Conservation (phyloP, 1,139 yeast species). For the Pichia terricola region DNA sequence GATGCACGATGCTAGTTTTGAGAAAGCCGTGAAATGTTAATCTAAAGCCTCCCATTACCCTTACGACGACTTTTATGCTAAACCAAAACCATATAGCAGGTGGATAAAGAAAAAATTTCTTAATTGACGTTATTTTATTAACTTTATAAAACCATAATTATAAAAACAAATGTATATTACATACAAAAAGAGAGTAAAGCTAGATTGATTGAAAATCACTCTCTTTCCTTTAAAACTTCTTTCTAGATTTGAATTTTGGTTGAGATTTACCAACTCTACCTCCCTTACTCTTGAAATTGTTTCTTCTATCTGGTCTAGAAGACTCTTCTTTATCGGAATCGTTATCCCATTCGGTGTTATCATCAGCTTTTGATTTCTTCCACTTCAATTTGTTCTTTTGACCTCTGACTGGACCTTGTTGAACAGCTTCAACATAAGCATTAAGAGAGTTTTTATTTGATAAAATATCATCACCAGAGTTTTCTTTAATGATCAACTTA, state of each 20-base stretch:
- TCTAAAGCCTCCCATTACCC: too few species aligned
- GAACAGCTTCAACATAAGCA: conserved; percentile 89
- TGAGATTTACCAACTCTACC: conserved; percentile 26
- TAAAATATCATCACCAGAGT: conserved; percentile 40
- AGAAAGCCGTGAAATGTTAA: too few species aligned
- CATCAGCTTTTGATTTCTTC: conserved; percentile 52
- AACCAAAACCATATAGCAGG: too few species aligned
- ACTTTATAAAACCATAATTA: too few species aligned
- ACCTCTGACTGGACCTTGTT: conserved; percentile 87
- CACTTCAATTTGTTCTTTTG: conserved; percentile 85
- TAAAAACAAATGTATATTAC: too few species aligned
- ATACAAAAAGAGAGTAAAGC: too few species aligned
- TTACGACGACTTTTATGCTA: too few species aligned
- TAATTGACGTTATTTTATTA: too few species aligned
- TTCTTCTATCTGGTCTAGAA: conserved; percentile 2
- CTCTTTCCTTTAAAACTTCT: conserved; percentile 34
- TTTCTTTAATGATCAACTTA: conserved; percentile 38
- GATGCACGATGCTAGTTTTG: too few species aligned
- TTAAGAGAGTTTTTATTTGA: conserved; percentile 53
- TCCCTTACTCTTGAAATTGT: conserved; percentile 6
- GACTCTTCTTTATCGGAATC: conserved; percentile 13
- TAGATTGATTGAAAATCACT: background rate
- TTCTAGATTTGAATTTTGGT: conserved; percentile 47
- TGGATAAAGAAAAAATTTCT: too few species aligned
- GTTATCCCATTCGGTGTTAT: conserved; percentile 46